phyloP scores from a whole-genome alignment of 2,329 filamentous ascomycete species.

The Sporothrix sp. region DNA sequence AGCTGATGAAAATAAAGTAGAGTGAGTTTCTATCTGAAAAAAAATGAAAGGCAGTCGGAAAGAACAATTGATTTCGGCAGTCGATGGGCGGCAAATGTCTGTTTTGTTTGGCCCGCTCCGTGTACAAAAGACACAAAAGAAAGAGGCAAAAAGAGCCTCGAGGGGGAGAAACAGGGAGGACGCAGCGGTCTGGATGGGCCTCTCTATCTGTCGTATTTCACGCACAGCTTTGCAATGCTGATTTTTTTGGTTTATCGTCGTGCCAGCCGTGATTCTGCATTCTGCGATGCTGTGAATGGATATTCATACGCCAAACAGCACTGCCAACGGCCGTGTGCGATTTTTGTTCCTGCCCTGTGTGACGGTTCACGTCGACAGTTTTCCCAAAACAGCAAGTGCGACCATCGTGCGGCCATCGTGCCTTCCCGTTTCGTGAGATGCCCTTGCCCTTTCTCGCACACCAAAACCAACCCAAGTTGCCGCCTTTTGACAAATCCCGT shows the following conservation, averaged over 20 bases:
- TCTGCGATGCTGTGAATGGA: too few species aligned
- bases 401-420: neutral
- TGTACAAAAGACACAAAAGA: slow-evolving; percentile 2
- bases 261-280: neutral
- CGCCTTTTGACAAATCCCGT: neutral
- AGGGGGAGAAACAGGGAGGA: neutral
- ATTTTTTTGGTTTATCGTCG: neutral
- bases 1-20: neutral
- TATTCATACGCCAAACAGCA: too few species aligned
- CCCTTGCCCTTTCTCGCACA: too few species aligned
- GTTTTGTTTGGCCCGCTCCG: neutral
- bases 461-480: neutral
- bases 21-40: too few species aligned
- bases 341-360: too few species aligned
- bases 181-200: neutral
- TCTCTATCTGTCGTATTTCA: neutral
- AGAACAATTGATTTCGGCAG: too few species aligned
- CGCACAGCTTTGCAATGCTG: slow-evolving; percentile 3
- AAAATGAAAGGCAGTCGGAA: too few species aligned
- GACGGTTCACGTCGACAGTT: too few species aligned
- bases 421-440: neutral
- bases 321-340: too few species aligned
- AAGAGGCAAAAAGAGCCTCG: neutral
- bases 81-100: neutral
- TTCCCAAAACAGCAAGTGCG: slow-evolving; percentile 1